These are phyloP conservation scores for Fusarium clavum DNA, from an alignment of 2,329 filamentous ascomycete genomes.

Conservation along the genomic window DNA sequence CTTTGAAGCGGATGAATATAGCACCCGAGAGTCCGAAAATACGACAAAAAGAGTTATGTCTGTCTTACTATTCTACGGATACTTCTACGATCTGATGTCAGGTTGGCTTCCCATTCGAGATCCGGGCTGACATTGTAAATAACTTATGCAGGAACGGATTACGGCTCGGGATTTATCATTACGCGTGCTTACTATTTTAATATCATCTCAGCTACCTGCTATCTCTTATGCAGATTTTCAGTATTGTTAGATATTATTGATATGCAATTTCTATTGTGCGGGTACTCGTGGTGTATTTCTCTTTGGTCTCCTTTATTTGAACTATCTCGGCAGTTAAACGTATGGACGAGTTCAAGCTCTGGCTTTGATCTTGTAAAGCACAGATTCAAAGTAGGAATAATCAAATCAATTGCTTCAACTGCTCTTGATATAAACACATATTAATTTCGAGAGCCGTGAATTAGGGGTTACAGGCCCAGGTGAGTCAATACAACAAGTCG, in stretches of 20 bases:
- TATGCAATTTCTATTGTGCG: not conserved
- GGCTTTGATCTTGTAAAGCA: not conserved
- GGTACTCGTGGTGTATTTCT: not conserved
- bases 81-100: not conserved
- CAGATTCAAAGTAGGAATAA: not conserved
- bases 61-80: not conserved
- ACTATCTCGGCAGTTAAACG: not conserved
- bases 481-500: not conserved
- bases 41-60: not conserved
- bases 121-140: not conserved
- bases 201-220: not conserved
- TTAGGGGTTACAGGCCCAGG: not conserved
- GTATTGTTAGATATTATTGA: not conserved
- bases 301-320: not conserved
- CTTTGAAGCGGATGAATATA: not conserved
- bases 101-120: not conserved
- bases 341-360: not conserved
- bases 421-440: not conserved
- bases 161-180: not conserved
- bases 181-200: not conserved
- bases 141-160: not conserved
- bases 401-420: not conserved
- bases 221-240: not conserved
- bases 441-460: not conserved
- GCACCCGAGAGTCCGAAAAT: conserved; percentile 10